Conservation (phyloP, 495 filamentous ascomycete species). For the Xylaria castorea region DNA sequence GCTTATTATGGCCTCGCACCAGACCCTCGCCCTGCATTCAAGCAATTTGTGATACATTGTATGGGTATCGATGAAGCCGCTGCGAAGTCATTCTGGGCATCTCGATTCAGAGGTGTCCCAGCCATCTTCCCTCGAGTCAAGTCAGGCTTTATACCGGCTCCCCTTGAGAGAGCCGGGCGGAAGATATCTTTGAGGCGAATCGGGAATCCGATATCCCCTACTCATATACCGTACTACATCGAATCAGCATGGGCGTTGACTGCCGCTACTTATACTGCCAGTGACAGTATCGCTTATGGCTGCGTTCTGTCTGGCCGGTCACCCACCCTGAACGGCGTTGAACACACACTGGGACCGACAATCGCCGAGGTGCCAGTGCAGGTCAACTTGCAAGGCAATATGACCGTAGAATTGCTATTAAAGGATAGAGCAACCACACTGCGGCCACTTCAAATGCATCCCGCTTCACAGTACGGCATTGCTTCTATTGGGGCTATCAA, state of each 20-base stretch:
- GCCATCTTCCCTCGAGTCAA: conserved; percentile 24
- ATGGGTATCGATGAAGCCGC: conserved; percentile 8
- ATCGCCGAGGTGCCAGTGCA: conserved; percentile 22
- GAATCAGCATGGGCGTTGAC: conserved; percentile 26
- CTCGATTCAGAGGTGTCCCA: conserved; percentile 20
- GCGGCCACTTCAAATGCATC: conserved; percentile 22
- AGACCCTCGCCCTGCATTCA: conserved; percentile 13
- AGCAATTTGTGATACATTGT: conserved; percentile 18
- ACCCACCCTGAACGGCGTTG: conserved; percentile 3
- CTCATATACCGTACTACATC: conserved; percentile 17
- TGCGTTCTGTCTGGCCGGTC: conserved; percentile 22
- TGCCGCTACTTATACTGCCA: conserved; percentile 1
- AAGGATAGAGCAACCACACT: conserved; percentile 21
- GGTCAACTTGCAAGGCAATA: conserved; percentile 19
- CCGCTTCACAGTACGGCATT: conserved; percentile 20
- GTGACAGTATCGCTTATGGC: conserved; percentile 22
- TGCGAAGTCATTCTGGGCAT: conserved; percentile 24
- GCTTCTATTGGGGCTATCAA: conserved; percentile 9
- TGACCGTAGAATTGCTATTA: conserved; percentile 16
- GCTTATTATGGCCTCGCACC: conserved; percentile 13
- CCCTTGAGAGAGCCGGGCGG: not conserved
- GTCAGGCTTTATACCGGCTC: not conserved
- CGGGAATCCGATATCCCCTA: not conserved
- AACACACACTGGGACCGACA: conserved; percentile 16
- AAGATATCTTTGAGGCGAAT: not conserved